Conservation (phyloP, 352 stramenopile genomes). For the Globisporangium ultimum region DNA sequence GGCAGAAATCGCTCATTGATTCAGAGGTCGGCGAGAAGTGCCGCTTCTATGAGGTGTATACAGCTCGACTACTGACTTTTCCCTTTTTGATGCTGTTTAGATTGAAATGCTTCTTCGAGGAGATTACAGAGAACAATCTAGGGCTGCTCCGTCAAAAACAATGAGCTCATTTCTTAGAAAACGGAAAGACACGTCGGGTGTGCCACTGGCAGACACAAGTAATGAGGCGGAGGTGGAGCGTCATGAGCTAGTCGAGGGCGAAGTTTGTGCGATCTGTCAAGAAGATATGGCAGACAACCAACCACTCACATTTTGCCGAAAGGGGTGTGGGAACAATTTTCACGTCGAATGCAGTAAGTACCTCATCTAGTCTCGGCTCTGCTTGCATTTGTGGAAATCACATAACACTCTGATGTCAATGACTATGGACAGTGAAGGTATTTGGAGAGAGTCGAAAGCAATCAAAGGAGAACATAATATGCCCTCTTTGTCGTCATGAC, state of each 20-base stretch:
- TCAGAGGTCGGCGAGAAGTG: constrained; percentile 43
- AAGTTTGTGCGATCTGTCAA: constrained; percentile 84
- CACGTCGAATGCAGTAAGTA: constrained; percentile 65
- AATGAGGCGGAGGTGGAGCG: constrained; percentile 27
- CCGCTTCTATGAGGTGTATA: neutral
- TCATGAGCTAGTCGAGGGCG: constrained; percentile 62
- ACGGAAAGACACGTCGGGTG: constrained; percentile 16
- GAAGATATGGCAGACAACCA: constrained; percentile 71
- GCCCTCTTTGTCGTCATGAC: constrained; percentile 78
- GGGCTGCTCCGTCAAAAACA: constrained; percentile 16
- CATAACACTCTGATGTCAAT: neutral
- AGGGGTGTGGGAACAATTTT: constrained; percentile 77
- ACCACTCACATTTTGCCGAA: constrained; percentile 69
- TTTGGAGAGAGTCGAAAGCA: constrained; percentile 78
- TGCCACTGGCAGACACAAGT: constrained; percentile 19
- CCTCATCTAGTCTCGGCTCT: neutral
- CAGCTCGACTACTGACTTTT: neutral
- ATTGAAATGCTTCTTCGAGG: constrained; percentile 63
- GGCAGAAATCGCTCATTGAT: constrained; percentile 84
- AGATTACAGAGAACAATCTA: constrained; percentile 46
- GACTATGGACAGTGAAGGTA: constrained; percentile 57
- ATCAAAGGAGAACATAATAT: constrained; percentile 84
- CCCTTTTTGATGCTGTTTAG: constrained; percentile 14
- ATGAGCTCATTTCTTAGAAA: constrained; percentile 42
- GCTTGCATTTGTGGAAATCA: too few species aligned